Conservation (phyloP, 108 stramenopile genomes). For the Tribonema minus region DNA sequence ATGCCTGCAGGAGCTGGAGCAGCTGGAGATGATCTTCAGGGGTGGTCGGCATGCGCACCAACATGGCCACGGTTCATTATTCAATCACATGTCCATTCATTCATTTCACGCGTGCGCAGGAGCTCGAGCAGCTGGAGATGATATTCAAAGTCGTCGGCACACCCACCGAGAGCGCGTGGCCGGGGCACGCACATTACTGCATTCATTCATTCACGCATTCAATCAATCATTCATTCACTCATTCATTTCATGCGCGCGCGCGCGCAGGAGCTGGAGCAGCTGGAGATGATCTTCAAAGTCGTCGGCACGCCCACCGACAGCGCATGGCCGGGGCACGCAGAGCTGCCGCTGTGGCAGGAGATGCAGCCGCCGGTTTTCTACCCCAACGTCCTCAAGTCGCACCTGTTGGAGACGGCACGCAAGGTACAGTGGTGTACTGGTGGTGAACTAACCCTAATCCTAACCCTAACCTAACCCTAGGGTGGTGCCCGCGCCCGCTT, state of each 20-base stretch:
- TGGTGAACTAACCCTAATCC: no score
- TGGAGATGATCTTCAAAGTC: constrained; percentile 36
- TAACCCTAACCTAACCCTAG: no score
- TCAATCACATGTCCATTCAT: no score
- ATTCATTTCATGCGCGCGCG: no score
- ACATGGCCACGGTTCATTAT: no score
- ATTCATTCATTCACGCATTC: no score
- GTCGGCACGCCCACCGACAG: neutral
- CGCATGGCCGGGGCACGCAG: neutral
- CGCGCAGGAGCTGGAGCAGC: constrained; percentile 41
- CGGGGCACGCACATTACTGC: neutral
- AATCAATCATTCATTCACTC: no score
- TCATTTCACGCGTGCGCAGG: no score
- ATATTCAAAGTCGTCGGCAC: constrained; percentile 29
- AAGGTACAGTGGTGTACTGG: neutral
- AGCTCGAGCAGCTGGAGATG: constrained; percentile 39
- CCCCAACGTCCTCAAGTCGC: neutral
- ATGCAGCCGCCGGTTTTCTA: no score
- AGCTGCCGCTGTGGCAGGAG: neutral
- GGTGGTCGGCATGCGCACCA: no score
- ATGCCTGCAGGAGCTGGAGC: constrained; percentile 41
- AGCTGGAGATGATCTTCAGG: no score
- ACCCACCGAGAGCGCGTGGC: neutral
- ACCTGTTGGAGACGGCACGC: neutral
- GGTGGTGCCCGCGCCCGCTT: no score